A percentile compares a stretch with the other conserved stretches of the same genome.
phyloP scores from a whole-genome alignment of 805 yeast genomes.

The Torulaspora gathmanii region DNA sequence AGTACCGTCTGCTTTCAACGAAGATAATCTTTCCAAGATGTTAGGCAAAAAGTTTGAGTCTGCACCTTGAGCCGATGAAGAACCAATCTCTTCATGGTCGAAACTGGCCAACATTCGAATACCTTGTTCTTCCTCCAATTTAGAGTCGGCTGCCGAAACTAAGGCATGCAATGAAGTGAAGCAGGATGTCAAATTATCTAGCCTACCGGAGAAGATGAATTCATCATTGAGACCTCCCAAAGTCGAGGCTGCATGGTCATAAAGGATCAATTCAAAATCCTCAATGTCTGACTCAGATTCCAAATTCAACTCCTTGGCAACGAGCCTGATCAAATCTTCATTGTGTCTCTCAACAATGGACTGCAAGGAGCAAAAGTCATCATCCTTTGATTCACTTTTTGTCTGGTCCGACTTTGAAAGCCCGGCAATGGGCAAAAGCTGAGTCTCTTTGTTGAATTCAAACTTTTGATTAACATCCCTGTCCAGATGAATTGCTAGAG shows the following conservation, averaged over 20 bases:
- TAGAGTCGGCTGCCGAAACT: constrained; percentile 45
- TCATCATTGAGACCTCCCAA: constrained; percentile 89
- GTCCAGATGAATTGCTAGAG: constrained; percentile 87
- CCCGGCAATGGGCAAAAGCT: constrained; percentile 83
- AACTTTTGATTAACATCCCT: constrained; percentile 72
- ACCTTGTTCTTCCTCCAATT: constrained; percentile 46
- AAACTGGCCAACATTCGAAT: constrained; percentile 75
- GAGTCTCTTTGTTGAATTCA: constrained; percentile 85
- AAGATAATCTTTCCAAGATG: constrained; percentile 62
- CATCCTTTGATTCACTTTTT: constrained; percentile 27
- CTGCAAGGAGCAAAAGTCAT: constrained; percentile 57
- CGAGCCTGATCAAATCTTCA: constrained; percentile 57
- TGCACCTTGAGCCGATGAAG: constrained; percentile 94
- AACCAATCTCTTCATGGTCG: constrained; percentile 96
- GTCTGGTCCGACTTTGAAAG: constrained; percentile 36
- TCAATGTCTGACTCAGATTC: constrained; percentile 53
- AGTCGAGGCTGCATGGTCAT: constrained; percentile 76
- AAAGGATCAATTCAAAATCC: constrained; percentile 84
- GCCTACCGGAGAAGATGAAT: constrained; percentile 84
- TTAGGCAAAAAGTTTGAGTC: constrained; percentile 86
- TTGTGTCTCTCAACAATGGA: constrained; percentile 72
- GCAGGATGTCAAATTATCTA: constrained; percentile 87
- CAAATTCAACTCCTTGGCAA: constrained; percentile 62
- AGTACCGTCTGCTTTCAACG: constrained; percentile 39
- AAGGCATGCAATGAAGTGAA: constrained; percentile 73